Percentiles rank a stretch among this genome's conserved stretches.
phyloP scores from a whole-genome alignment of 768 basidiomycete genomes.

The Russula sp. region DNA sequence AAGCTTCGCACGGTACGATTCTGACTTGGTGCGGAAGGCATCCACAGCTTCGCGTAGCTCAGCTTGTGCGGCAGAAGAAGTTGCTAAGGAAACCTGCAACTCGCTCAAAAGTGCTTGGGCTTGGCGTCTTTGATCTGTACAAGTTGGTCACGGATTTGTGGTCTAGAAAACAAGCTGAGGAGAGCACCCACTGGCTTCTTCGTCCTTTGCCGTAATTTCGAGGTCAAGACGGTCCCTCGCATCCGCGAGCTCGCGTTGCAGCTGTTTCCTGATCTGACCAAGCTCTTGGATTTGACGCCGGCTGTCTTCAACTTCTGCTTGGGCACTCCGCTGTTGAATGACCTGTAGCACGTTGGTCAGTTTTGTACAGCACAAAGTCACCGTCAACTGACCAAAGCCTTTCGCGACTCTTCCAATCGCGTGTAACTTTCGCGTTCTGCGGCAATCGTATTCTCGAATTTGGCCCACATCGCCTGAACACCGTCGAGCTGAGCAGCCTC shows the following conservation, averaged over 20 bases:
- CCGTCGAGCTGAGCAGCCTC: constrained; percentile 60
- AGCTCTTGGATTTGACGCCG: constrained; percentile 59
- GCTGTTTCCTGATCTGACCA: constrained; percentile 47
- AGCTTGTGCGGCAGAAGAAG: constrained; percentile 56
- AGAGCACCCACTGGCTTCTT: constrained; percentile 45
- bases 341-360: constrained; percentile 36
- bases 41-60: constrained; percentile 62
- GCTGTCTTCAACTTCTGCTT: constrained; percentile 59
- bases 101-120: constrained; percentile 57
- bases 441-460: constrained; percentile 52
- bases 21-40: constrained; percentile 58
- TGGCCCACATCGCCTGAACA: constrained; percentile 59
- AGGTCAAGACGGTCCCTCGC: constrained; percentile 52
- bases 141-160: background rate
- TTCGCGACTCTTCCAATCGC: constrained; percentile 63
- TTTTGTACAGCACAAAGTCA: background rate
- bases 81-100: constrained; percentile 51
- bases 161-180: background rate
- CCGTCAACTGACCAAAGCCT: constrained; percentile 49
- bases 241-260: constrained; percentile 49
- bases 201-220: constrained; percentile 47
- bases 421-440: constrained; percentile 57
- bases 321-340: constrained; percentile 57
- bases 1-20: constrained; percentile 50
- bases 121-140: constrained; percentile 50